phyloP scores from a whole-genome alignment of 2,329 filamentous ascomycete species.

The Neodidymelliopsis sp. region DNA sequence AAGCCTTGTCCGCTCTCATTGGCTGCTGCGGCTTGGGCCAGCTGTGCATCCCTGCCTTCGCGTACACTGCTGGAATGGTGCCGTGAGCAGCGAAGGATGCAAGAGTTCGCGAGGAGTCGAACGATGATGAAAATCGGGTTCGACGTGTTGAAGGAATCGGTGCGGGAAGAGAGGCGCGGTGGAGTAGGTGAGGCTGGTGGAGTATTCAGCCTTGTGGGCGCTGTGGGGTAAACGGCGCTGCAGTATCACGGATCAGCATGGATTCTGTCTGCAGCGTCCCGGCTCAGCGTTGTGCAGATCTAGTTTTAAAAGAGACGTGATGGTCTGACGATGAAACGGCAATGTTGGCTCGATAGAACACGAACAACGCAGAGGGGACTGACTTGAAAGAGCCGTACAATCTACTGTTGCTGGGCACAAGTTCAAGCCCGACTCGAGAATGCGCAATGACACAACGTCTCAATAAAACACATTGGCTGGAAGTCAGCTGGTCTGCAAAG shows the following conservation, averaged over 20 bases:
- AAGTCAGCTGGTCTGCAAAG: background rate
- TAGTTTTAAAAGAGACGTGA: no score
- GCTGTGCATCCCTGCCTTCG: slow-evolving; percentile 18
- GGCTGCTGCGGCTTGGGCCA: slow-evolving; percentile 15
- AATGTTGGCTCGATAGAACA: background rate
- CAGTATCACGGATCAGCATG: background rate
- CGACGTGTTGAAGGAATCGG: background rate
- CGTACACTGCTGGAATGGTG: slow-evolving; percentile 15
- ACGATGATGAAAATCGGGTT: no score
- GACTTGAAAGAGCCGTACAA: background rate
- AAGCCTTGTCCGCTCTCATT: slow-evolving; percentile 30
- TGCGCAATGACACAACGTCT: background rate
- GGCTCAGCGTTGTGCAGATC: no score
- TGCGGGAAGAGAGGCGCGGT: background rate
- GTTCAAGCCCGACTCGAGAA: background rate
- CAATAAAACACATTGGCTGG: background rate
- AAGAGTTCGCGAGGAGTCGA: background rate
- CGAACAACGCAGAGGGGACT: background rate
- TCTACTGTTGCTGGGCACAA: no score
- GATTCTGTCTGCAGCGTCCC: background rate
- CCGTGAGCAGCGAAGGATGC: background rate
- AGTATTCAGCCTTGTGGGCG: slow-evolving; percentile 16
- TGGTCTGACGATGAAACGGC: no score
- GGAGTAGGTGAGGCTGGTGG: slow-evolving; percentile 9
- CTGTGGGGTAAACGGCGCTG: slow-evolving; percentile 15